Evolutionary conservation across 2,329 filamentous ascomycete genomes (phyloP), one percentile per base, ranked within the genome.

Genomic region (Elsinoe perseae): DNA sequence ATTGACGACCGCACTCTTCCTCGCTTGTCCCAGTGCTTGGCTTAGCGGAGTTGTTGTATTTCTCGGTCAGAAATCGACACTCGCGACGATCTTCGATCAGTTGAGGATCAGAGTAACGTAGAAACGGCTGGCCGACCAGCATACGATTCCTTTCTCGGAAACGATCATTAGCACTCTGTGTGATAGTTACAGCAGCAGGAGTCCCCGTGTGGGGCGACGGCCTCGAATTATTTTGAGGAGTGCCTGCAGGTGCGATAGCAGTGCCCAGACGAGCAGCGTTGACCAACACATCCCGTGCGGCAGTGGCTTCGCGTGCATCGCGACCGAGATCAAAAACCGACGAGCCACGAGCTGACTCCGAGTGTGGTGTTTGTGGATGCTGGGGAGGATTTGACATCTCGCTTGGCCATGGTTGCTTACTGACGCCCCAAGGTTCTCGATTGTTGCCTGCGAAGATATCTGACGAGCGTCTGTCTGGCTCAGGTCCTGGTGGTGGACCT

Each of bases 21-120:
- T 78, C 74, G 10, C 72, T 69, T 25, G 85, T 87, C 4, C 91
- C 81, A 36, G 83, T 81, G 56, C 83, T 81, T 1, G 87, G 85
- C 63, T 89, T 89, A 27, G 82, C 85, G 16, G 87, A 85, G 68
- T 86, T 89, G 71, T 96, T 96, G 74, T 93, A 96, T 79, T 80
- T 86, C 91, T 64, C 92, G 84, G 3, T 89, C 89, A 10, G 82
- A n/a, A n/a, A 80, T 60, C 83, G 86, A 72, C 92, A 97, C 56
- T 85, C 80, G 66, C 93, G 84, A n/a, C 92, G 85, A 65, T 96
- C 91, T 18, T 87, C 78, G 12, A 87, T 80, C 4, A 98, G 79
- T 64, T 89, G 85, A 59, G 83, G 80, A 43, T 70, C 68, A 66
- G 89, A 84, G 61, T 86, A 91, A 5, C 88, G 87, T 59, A 84